Evolutionary conservation across 2,329 filamentous ascomycete species (phyloP).

Genomic region (Aureobasidium leucospermi): DNA sequence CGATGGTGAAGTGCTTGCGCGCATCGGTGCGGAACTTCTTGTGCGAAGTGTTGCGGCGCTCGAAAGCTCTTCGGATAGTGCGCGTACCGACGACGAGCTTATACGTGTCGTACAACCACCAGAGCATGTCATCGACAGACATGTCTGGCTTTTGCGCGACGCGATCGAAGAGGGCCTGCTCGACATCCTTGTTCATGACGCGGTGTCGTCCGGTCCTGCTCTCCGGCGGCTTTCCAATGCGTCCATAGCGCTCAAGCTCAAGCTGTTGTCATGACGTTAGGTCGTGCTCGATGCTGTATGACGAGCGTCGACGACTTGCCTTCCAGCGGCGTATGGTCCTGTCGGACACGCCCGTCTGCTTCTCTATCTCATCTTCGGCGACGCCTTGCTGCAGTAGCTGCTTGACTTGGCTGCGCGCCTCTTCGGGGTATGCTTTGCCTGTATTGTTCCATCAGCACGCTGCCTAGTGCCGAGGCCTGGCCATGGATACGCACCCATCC

Average conservation of each 20-base stretch:
- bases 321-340: slow-evolving; percentile 30
- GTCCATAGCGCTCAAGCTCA: slow-evolving; percentile 30
- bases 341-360: slow-evolving; percentile 30
- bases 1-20: slow-evolving; percentile 18
- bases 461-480: slow-evolving; percentile 3
- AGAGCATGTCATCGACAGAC: slow-evolving; percentile 32
- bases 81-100: slow-evolving; percentile 31
- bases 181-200: slow-evolving; percentile 28
- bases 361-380: slow-evolving; percentile 30
- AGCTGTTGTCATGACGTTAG: slow-evolving; percentile 15
- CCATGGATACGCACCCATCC: slow-evolving; percentile 11
- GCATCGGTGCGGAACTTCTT: slow-evolving; percentile 22
- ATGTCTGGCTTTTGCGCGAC: slow-evolving; percentile 28
- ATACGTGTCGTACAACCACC: slow-evolving; percentile 31
- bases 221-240: slow-evolving; percentile 32
- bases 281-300: neutral
- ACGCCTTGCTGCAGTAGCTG: slow-evolving; percentile 26
- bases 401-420: slow-evolving; percentile 24
- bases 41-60: slow-evolving; percentile 21
- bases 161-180: slow-evolving; percentile 29
- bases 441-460: slow-evolving; percentile 6
- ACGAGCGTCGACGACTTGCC: neutral
- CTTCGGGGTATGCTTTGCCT: slow-evolving; percentile 23
- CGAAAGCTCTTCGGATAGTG: slow-evolving; percentile 31
- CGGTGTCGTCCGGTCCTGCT: slow-evolving; percentile 29